A percentile compares a stretch with the other conserved stretches of the same genome.
These are phyloP conservation scores for Pseudocercospora vitis DNA, from an alignment of 2,329 filamentous ascomycete genomes.

Conservation along the genomic window DNA sequence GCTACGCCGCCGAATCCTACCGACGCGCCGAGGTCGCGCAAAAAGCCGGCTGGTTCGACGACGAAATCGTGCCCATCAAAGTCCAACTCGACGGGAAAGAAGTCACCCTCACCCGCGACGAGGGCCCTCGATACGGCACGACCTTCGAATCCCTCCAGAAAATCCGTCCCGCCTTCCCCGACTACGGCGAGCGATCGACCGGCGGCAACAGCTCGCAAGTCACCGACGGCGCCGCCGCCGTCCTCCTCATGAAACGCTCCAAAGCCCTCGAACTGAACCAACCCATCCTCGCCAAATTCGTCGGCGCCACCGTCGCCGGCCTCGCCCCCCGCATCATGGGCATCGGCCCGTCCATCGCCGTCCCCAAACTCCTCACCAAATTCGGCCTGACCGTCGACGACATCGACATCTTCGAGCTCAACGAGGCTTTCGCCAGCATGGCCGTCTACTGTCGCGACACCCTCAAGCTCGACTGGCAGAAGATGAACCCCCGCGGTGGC, in stretches of 20 bases:
- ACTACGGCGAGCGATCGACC: conserved; percentile 82
- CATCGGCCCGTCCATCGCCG: conserved; percentile 72
- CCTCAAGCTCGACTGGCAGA: conserved; percentile 68
- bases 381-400: conserved; percentile 77
- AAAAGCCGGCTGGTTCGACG: conserved; percentile 85
- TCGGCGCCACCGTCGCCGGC: conserved; percentile 85
- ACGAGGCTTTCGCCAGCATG: conserved; percentile 98
- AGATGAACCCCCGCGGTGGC: conserved; percentile 79
- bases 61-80: conserved; percentile 88
- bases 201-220: conserved; percentile 94
- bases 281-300: conserved; percentile 92
- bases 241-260: conserved; percentile 92
- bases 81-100: conserved; percentile 73
- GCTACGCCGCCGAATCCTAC: conserved; percentile 84
- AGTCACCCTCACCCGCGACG: conserved; percentile 79
- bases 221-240: conserved; percentile 87
- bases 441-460: conserved; percentile 76
- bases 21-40: conserved; percentile 84
- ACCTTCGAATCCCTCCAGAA: conserved; percentile 79
- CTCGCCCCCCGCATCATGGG: conserved; percentile 95
- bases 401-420: conserved; percentile 87
- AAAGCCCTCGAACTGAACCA: conserved; percentile 83
- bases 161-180: conserved; percentile 85
- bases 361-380: conserved; percentile 79
- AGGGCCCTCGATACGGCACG: conserved; percentile 87